Evolutionary conservation across 495 filamentous ascomycete genomes (phyloP).

Genomic region (Thozetella sp.): DNA sequence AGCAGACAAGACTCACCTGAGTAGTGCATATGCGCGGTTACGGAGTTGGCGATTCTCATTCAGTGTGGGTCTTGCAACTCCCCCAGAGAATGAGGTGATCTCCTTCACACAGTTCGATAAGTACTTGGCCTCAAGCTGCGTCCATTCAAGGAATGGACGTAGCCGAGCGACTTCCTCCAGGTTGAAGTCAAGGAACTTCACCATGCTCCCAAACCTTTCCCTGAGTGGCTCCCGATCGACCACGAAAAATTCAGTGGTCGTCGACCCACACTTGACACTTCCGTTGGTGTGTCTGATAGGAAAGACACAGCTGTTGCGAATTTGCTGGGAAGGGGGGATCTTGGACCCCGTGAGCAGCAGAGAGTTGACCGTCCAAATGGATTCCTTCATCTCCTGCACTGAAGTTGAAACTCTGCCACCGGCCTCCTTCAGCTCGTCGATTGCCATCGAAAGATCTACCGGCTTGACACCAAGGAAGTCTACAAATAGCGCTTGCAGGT

Average conservation of each 20-base stretch:
- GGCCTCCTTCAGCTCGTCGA: slow-evolving; percentile 28
- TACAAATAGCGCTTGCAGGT: slow-evolving; percentile 36
- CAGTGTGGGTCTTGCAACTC: background rate
- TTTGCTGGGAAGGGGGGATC: background rate
- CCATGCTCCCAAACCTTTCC: slow-evolving; percentile 22
- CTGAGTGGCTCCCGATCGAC: slow-evolving; percentile 32
- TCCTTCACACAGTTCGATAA: slow-evolving; percentile 5
- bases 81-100: slow-evolving; percentile 7
- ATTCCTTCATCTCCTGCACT: slow-evolving; percentile 27
- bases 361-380: slow-evolving; percentile 35
- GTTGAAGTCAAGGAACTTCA: slow-evolving; percentile 37
- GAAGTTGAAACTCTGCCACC: slow-evolving; percentile 9
- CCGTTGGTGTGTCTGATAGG: slow-evolving; percentile 26
- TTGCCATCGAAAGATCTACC: slow-evolving; percentile 30
- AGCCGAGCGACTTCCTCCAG: slow-evolving; percentile 32
- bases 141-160: slow-evolving; percentile 32
- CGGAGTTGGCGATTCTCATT: background rate
- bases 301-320: slow-evolving; percentile 16
- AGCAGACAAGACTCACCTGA: slow-evolving; percentile 8
- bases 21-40: slow-evolving; percentile 1
- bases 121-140: background rate
- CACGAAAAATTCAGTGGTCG: slow-evolving; percentile 28
- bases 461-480: slow-evolving; percentile 27
- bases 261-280: slow-evolving; percentile 6
- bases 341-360: slow-evolving; percentile 12